A percentile compares a stretch with the other conserved stretches of the same genome.
Conservation (phyloP, 2,329 filamentous ascomycete genomes). For the Paecilomyces sp. region DNA sequence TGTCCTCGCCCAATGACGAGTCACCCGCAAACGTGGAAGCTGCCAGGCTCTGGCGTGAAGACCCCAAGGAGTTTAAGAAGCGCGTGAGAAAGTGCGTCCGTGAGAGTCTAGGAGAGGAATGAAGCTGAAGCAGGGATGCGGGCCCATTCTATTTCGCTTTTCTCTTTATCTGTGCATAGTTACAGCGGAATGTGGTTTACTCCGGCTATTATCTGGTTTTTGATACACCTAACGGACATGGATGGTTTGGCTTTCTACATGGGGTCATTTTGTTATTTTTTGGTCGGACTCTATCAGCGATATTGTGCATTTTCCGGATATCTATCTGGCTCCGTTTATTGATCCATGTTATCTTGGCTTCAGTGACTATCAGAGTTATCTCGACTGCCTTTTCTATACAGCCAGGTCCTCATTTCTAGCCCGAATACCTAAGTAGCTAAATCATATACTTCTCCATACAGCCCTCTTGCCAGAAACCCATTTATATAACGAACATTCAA, state of each 20-base stretch:
- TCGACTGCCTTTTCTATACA: not conserved
- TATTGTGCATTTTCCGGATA: not conserved
- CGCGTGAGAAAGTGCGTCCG: constrained; percentile 70
- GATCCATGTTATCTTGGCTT: not conserved
- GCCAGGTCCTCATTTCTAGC: not conserved
- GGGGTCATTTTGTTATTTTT: not conserved
- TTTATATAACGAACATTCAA: no score
- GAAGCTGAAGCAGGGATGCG: constrained; percentile 1
- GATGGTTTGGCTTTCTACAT: not conserved
- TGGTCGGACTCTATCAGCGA: not conserved
- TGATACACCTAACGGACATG: not conserved
- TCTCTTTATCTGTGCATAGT: not conserved
- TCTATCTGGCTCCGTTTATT: not conserved
- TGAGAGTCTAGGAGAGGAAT: constrained; percentile 71
- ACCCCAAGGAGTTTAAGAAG: constrained; percentile 69
- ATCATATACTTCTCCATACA: not conserved
- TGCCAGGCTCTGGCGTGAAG: constrained; percentile 77
- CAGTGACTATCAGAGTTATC: not conserved
- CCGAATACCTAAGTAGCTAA: not conserved
- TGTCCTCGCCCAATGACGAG: constrained; percentile 90
- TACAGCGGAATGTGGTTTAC: not conserved
- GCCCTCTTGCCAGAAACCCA: no score
- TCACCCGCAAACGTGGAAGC: constrained; percentile 93
- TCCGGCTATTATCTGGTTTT: not conserved
- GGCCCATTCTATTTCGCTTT: not conserved